Evolutionary conservation across 768 basidiomycete genomes (phyloP), one percentile per base, ranked within the genome.

Genomic region (Mycena olivaceomarginata): DNA sequence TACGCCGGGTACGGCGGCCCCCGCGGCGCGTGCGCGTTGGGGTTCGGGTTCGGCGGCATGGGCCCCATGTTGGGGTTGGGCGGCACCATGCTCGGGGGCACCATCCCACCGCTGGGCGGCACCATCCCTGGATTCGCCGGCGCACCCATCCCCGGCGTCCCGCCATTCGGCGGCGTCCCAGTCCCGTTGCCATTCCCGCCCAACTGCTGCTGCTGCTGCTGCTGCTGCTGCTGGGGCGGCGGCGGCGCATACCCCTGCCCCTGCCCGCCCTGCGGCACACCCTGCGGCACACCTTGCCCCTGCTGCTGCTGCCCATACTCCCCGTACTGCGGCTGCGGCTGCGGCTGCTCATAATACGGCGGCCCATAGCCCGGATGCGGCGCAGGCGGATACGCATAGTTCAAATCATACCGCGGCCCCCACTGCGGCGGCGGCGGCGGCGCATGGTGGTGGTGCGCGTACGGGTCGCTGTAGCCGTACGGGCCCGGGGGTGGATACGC

Each of bases 1-100:
- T 86, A 86, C 25, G 77, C 72, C n/a, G 76, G 80, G 39, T 80
- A 80, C 39, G 81, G 80, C 9, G 80, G 80, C 31, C 77, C 74
- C 56, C 79, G 82, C 31, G 80, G 82, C 81, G 66, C 82, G 81
- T 8, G 72, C 41, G 41, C 68, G 37, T 64, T 68, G 59, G 68
- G 18, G 31, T 59, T 59, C 22, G 73, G 31, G 22, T 59, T 59
- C 15, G 39, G 12, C 7, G 56, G 41, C 15, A 48, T 67, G 31
- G 63, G 67, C 22, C 8, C 8, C 18, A 60, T 31, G 20, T 22
- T 25, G 31, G 60, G 59, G 39, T 20, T 39, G 71, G 4, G 15
- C 63, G 40, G 18, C 40, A 40, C 57, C 53, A 74, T 67, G 16
- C 25, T 31, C 18, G 67, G 62, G 25, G 63, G 65, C 25, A 45